Evolutionary conservation across 2,329 filamentous ascomycete genomes (phyloP).

Genomic region (Cladophialophora bantiana): DNA sequence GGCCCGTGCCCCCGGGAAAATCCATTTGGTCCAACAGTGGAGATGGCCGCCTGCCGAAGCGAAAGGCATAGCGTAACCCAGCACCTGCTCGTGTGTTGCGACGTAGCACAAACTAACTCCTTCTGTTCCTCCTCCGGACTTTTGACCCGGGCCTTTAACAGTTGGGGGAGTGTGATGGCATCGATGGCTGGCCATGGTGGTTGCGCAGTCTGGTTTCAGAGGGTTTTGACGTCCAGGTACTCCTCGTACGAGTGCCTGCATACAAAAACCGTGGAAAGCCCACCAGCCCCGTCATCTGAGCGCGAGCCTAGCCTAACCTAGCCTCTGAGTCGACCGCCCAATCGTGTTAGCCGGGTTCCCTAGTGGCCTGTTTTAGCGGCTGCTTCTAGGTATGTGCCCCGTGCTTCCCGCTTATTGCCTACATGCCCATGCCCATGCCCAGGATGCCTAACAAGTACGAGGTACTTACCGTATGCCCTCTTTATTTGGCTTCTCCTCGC

Average conservation of each 20-base stretch:
- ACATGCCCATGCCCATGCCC: not conserved
- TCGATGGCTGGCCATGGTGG: not conserved
- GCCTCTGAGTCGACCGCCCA: not conserved
- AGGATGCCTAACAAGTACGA: no score
- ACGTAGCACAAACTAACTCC: not conserved
- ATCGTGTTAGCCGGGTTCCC: not conserved
- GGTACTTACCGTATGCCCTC: not conserved
- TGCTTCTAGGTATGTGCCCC: not conserved
- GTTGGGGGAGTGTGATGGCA: not conserved
- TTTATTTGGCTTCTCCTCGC: conserved; percentile 5
- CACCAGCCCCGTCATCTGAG: conserved; percentile 3
- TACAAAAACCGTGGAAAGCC: not conserved
- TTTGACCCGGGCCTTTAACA: not conserved
- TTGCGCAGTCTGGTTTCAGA: not conserved
- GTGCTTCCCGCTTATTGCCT: conserved; percentile 8
- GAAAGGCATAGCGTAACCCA: not conserved
- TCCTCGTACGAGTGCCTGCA: not conserved
- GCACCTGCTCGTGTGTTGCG: not conserved
- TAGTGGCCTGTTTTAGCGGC: conserved; percentile 4
- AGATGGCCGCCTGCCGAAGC: not conserved
- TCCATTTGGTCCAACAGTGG: not conserved
- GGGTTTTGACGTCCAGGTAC: not conserved
- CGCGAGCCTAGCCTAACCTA: not conserved
- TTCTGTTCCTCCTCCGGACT: not conserved
- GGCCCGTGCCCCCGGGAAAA: not conserved